Evolutionary conservation across 345 rosid genomes (phyloP), one percentile per base, ranked within the genome.

Genomic region (Raphanus sativus): DNA sequence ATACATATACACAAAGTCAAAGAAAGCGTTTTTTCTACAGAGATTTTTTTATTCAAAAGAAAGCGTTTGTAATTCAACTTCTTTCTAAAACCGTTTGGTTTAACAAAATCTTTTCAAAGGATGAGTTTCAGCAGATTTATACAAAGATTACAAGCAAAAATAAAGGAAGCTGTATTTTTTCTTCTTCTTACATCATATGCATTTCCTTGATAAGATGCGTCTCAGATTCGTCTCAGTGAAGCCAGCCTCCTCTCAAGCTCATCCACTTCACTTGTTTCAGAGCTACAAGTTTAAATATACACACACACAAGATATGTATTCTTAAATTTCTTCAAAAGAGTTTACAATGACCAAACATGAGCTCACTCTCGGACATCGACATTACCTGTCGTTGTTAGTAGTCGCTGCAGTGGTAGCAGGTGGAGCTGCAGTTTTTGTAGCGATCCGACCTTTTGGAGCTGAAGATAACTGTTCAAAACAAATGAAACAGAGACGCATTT

Each of bases 181-280:
- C 5, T 50, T 34, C 65, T 70, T 78, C 67, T 58, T 10, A 25
- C 12, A 70, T 21, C 55, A 71, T 21, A 21, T 29, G 6, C 26
- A 15, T 40, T 40, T 50, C 56, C 21, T 50, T 50, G 56, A 13
- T n/a, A 9, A 11, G 10, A n/a, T 21, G 52, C 13, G 24, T 52
- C 55, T 91, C 88, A 94, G 71, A 87, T 85, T 66, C 91, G 88
- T 68, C 97, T 88, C 26, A 94, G 88, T 12, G 95, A 88, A 62
- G 98, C 98, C 90, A 94, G 55, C 77, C 97, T 87, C 86, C 89
- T 91, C 71, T 91, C 98, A 32, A 94, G 97, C 77, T 94, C 97
- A 70, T 86, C 90, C 28, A 91, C 97, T 70, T 94, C 88, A 25
- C 88, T 69, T 34, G 97, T 60, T 40, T 86, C 89, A 26, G 89